These are phyloP conservation scores for Lasiosphaeria hispida DNA, from an alignment of 495 filamentous ascomycete genomes.

Conservation along the genomic window DNA sequence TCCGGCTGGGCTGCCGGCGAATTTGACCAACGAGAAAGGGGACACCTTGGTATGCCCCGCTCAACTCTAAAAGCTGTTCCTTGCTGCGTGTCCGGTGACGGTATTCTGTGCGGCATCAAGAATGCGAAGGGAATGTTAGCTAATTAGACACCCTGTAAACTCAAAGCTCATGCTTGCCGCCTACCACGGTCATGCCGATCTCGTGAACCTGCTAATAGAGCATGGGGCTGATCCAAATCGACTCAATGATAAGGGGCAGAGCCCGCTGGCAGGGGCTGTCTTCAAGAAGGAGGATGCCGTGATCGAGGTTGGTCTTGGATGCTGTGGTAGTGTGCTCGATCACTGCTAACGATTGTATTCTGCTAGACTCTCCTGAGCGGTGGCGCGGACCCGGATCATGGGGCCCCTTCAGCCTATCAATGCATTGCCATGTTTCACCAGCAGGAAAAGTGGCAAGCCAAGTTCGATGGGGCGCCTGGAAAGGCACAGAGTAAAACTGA, in stretches of 20 bases:
- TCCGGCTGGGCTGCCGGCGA: conserved; percentile 49
- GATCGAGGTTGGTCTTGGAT: conserved; percentile 34
- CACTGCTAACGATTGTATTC: not conserved
- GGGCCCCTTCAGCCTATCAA: conserved; percentile 46
- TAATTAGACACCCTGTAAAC: not conserved
- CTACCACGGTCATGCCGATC: conserved; percentile 52
- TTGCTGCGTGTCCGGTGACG: conserved; percentile 3
- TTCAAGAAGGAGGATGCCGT: conserved; percentile 54
- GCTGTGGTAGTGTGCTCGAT: not conserved
- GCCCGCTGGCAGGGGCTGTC: conserved; percentile 53
- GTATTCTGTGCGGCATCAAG: not conserved
- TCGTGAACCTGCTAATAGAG: conserved; percentile 49
- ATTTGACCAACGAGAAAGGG: conserved; percentile 56
- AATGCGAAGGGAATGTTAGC: not conserved
- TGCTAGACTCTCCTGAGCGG: conserved; percentile 42
- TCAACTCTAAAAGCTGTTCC: too few species aligned
- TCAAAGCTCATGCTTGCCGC: conserved; percentile 55
- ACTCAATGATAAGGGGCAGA: conserved; percentile 54
- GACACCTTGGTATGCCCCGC: conserved; percentile 45
- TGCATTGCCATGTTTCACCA: conserved; percentile 51
- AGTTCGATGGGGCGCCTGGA: conserved; percentile 45
- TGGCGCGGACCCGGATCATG: conserved; percentile 51
- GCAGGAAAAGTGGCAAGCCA: conserved; percentile 46
- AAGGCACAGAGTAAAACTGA: conserved; percentile 7
- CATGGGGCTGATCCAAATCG: conserved; percentile 53